Percentiles rank a stretch among this genome's conserved stretches.
Evolutionary conservation across 805 yeast genomes (phyloP).

Genomic region (Saccharomycopsis fibuligera): DNA sequence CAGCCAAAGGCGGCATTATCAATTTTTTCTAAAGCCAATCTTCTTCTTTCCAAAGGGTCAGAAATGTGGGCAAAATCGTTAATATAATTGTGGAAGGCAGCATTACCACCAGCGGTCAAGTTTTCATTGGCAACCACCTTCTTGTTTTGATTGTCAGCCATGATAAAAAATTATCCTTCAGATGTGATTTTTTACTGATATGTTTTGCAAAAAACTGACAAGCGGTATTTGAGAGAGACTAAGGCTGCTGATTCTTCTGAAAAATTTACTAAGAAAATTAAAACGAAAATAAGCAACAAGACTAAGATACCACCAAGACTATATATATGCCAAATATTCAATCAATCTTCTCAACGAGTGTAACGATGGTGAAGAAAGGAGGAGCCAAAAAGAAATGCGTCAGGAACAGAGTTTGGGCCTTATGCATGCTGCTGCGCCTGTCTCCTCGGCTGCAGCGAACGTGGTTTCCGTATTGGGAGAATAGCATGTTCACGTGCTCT

Average conservation of each 20-base stretch:
- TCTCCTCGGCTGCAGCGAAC: neutral
- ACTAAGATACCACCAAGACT: neutral
- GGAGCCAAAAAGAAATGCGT: too few species aligned
- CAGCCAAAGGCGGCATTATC: slow-evolving; percentile 75
- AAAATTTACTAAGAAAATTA: too few species aligned
- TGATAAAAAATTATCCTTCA: too few species aligned
- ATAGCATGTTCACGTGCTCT: neutral
- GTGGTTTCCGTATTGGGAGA: neutral
- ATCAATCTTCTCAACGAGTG: too few species aligned
- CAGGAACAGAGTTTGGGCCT: neutral
- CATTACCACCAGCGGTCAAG: slow-evolving; percentile 64
- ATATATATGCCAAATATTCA: neutral
- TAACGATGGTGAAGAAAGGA: too few species aligned
- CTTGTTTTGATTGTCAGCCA: neutral
- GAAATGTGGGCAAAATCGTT: slow-evolving; percentile 76
- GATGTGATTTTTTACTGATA: too few species aligned
- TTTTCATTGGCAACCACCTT: neutral
- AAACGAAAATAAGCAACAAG: too few species aligned
- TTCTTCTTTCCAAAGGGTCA: slow-evolving; percentile 82
- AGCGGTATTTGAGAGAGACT: neutral
- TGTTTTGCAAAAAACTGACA: neutral
- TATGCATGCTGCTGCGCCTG: neutral
- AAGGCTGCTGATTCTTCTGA: neutral
- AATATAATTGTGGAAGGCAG: slow-evolving; percentile 78
- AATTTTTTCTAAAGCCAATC: slow-evolving; percentile 76